Percentiles rank a stretch among this genome's conserved stretches.
phyloP scores from a whole-genome alignment of 2,329 filamentous ascomycete genomes.

The Hypoxylon sp. region DNA sequence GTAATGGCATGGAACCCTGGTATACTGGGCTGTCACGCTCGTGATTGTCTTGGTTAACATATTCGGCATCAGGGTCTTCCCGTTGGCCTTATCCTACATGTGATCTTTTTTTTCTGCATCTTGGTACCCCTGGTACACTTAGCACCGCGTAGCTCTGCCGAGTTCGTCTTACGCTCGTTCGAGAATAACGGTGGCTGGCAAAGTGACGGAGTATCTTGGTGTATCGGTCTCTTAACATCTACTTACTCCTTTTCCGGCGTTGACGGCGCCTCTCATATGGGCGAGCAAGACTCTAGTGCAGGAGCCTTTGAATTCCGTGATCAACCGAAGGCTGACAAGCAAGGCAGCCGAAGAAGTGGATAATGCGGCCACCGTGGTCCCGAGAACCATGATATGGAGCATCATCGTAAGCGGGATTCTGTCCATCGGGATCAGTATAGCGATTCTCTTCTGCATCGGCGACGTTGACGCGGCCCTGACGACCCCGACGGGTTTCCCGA shows the following conservation, averaged over 20 bases:
- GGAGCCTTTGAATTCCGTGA: background rate
- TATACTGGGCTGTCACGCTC: slow-evolving; percentile 63
- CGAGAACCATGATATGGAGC: slow-evolving; percentile 63
- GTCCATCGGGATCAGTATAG: slow-evolving; percentile 68
- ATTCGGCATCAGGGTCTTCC: slow-evolving; percentile 60
- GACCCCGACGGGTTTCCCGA: slow-evolving; percentile 43
- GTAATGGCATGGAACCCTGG: slow-evolving; percentile 64
- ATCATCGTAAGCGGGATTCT: slow-evolving; percentile 65
- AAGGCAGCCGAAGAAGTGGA: slow-evolving; percentile 62
- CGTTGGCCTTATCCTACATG: slow-evolving; percentile 64
- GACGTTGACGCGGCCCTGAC: slow-evolving; percentile 61
- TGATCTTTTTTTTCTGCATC: slow-evolving; percentile 48
- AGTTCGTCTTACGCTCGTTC: slow-evolving; percentile 35
- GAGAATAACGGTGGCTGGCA: slow-evolving; percentile 33
- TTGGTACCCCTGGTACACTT: slow-evolving; percentile 37
- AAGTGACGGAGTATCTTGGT: slow-evolving; percentile 29
- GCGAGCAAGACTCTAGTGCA: slow-evolving; percentile 49
- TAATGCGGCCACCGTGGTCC: slow-evolving; percentile 64
- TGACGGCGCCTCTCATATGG: slow-evolving; percentile 40
- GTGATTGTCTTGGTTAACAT: slow-evolving; percentile 67
- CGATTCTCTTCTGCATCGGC: slow-evolving; percentile 68
- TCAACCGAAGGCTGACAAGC: slow-evolving; percentile 51
- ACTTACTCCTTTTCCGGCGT: slow-evolving; percentile 34
- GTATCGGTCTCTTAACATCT: slow-evolving; percentile 27
- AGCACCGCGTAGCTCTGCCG: slow-evolving; percentile 27